Conservation (phyloP, 805 yeast species). For the Barnettozyma pratensis region DNA sequence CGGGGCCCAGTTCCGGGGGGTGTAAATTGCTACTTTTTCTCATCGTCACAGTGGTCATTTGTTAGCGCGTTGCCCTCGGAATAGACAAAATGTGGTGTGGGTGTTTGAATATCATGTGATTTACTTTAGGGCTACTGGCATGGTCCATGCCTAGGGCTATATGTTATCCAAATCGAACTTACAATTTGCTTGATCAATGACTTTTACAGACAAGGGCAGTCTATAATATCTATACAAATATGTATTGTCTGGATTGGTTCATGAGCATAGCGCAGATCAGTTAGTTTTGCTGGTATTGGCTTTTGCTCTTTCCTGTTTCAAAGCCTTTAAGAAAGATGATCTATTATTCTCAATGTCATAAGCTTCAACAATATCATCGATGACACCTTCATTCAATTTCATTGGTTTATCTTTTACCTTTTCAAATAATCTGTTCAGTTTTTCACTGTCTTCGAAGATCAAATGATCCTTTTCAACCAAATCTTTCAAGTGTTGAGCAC, state of each 20-base stretch:
- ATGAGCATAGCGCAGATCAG: not conserved
- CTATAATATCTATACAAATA: not conserved
- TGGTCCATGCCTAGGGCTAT: too few relatives aligned
- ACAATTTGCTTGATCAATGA: too few relatives aligned
- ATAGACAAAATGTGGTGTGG: constrained; percentile 2
- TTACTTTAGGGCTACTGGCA: constrained; percentile 5
- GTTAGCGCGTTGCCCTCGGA: constrained; percentile 4
- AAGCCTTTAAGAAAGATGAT: constrained; percentile 43
- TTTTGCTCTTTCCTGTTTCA: constrained; percentile 43
- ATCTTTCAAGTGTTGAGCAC: constrained; percentile 62
- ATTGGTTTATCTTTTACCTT: constrained; percentile 16
- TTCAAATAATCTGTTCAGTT: constrained; percentile 27
- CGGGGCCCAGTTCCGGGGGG: constrained; percentile 6
- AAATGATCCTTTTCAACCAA: constrained; percentile 44
- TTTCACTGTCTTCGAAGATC: constrained; percentile 26
- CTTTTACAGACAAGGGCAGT: not conserved
- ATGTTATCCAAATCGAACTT: too few relatives aligned
- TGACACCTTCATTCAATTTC: constrained; percentile 40
- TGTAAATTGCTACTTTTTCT: not conserved
- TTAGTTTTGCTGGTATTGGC: not conserved
- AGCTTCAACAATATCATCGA: constrained; percentile 39
- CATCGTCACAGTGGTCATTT: not conserved
- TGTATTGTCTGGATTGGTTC: not conserved
- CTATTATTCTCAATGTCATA: constrained; percentile 42
- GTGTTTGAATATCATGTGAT: constrained; percentile 10